Base-by-base conservation (phyloP, 805 yeast genomes). In the Starmera dryadoides region DNA sequence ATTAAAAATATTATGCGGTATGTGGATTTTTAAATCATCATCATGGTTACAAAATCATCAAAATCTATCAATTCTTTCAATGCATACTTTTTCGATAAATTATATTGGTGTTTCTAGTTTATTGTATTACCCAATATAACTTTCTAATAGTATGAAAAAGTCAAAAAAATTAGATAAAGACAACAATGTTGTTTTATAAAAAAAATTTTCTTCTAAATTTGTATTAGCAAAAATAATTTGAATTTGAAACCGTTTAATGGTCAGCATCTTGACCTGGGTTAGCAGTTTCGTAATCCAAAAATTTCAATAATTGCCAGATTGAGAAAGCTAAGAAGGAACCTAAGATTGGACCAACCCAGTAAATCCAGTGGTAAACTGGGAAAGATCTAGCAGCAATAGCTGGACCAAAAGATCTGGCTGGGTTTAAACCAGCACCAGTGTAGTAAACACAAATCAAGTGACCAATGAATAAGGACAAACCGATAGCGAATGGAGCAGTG, bases 381-480 rank as follows among this genome's bases (percentile, higher is more conserved):
- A 87, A 87, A 18, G 75, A 68, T 41, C 61, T 68, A 40, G 75
- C 73, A 43, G 88, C 94, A 44, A 86, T 68, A 58, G 80, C 74
- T 38, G 95, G 94, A 56, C 96, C 96, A 41, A 86, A 74, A 26
- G 86, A 68, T 71, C 96, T 79, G 34, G 96, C 95, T 42, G 95
- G 95, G 73, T 86, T 86, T 56, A 86, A 69, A 59, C 95, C 95
- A 30, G 95, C 94, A 59, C 95, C 95, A 37, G 95, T 84, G 69
- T 75, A 82, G 74, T 73, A 82, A 41, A 87, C 85, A 58, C 83
- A 75, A 51, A 85, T 71, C 69, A 86, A 75, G 60, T 86, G 95
- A 36, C 82, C 94, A 52, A 86, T 66, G 68, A 86, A 82, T 50
- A 86, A 70, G 22, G 95, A 75, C 40, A 86, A 60, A 61, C 96